Evolutionary conservation across 345 rosid genomes (phyloP).

Genomic region (Crucihimalaya himalaica): DNA sequence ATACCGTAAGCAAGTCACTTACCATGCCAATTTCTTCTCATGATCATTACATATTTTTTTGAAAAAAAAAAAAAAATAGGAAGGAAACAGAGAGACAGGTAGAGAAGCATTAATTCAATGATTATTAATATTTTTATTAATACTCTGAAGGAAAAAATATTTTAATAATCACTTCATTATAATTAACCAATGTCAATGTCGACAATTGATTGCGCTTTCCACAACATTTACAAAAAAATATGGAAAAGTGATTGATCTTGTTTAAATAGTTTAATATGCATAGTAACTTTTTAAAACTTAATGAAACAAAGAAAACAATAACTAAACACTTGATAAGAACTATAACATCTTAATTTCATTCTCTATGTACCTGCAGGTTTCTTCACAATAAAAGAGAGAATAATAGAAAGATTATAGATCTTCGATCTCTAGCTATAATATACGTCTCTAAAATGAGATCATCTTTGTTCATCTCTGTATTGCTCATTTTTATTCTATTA

Average conservation of each 20-base stretch:
- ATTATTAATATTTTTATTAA: neutral
- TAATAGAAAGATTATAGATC: neutral
- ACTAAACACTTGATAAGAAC: neutral
- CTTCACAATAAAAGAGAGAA: neutral
- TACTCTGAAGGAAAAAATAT: neutral
- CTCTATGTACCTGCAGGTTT: neutral
- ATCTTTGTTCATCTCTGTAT: neutral
- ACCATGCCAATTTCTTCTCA: no score
- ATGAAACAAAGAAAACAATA: neutral
- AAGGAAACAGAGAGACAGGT: conserved; percentile 1
- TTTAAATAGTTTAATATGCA: neutral
- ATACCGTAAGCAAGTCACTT: no score
- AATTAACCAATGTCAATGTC: conserved; percentile 1
- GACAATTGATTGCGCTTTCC: neutral
- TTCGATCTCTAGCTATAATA: neutral
- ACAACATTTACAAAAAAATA: conserved; percentile 11
- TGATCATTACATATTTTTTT: no score
- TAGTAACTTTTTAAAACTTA: neutral
- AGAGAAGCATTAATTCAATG: conserved; percentile 1
- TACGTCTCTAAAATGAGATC: conserved; percentile 5
- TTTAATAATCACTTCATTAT: neutral
- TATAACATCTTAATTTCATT: neutral
- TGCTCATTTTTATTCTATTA: conserved; percentile 6
- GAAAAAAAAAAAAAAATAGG: neutral
- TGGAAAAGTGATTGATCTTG: conserved; percentile 1